phyloP scores from a whole-genome alignment of 2,329 filamentous ascomycete species.

The Diaporthe sp. region DNA sequence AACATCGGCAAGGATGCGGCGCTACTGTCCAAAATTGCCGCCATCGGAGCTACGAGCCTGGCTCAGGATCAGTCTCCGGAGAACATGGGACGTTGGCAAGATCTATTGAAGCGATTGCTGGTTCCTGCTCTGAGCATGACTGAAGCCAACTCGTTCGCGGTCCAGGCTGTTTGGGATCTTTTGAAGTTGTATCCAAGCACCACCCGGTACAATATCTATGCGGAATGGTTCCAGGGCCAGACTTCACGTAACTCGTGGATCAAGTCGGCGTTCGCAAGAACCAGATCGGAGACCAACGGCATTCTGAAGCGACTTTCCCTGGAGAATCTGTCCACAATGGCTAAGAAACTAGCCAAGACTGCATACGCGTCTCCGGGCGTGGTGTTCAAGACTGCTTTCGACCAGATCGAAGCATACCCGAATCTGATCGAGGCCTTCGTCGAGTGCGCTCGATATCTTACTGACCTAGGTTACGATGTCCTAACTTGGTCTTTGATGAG shows the following conservation, averaged over 20 bases:
- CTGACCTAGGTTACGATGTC: constrained; percentile 91
- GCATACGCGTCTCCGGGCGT: constrained; percentile 91
- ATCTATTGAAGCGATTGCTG: constrained; percentile 85
- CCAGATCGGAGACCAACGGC: constrained; percentile 83
- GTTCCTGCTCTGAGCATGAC: constrained; percentile 90
- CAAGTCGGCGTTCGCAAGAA: constrained; percentile 81
- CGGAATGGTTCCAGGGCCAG: constrained; percentile 89
- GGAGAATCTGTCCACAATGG: constrained; percentile 88
- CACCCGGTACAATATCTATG: constrained; percentile 88
- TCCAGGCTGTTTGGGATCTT: constrained; percentile 89
- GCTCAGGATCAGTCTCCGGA: constrained; percentile 75
- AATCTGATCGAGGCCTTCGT: constrained; percentile 96
- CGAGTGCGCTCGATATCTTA: constrained; percentile 95
- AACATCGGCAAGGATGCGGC: constrained; percentile 88
- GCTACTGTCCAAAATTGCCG: constrained; percentile 84
- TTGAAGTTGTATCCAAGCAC: constrained; percentile 83
- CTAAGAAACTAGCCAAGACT: constrained; percentile 90
- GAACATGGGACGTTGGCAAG: constrained; percentile 86
- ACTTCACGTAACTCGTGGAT: constrained; percentile 84
- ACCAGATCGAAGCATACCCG: constrained; percentile 92
- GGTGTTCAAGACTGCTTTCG: constrained; percentile 89
- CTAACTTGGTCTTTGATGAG: constrained; percentile 93
- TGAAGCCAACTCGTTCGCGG: constrained; percentile 84
- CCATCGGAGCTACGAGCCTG: constrained; percentile 85
- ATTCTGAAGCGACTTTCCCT: constrained; percentile 91